phyloP scores from a whole-genome alignment of 352 stramenopile species.

The Phytopythium vexans region DNA sequence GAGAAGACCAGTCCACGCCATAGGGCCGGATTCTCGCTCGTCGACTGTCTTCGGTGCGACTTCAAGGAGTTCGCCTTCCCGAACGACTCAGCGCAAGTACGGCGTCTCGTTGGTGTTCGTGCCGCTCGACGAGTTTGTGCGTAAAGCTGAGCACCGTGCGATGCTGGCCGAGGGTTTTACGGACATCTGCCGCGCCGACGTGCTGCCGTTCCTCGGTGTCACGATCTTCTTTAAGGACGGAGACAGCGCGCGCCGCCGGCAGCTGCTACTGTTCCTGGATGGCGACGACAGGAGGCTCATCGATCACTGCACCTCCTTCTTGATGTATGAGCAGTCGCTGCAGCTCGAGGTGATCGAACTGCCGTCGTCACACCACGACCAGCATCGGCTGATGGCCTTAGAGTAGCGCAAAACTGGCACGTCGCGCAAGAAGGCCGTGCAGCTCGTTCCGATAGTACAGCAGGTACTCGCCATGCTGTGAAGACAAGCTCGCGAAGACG shows the following conservation, averaged over 20 bases:
- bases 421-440: constrained; percentile 76
- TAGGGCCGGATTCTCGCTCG: constrained; percentile 58
- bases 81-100: constrained; percentile 15
- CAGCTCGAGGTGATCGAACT: constrained; percentile 36
- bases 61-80: constrained; percentile 72
- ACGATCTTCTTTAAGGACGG: constrained; percentile 59
- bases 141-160: constrained; percentile 29
- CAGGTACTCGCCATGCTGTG: constrained; percentile 23
- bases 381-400: constrained; percentile 34
- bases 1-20: constrained; percentile 66
- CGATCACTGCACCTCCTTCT: constrained; percentile 31
- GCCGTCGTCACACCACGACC: constrained; percentile 22
- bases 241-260: constrained; percentile 37
- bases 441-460: constrained; percentile 65
- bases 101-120: constrained; percentile 68
- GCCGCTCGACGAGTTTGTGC: constrained; percentile 42
- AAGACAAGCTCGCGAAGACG: not conserved
- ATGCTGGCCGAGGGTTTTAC: constrained; percentile 26
- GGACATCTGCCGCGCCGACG: constrained; percentile 39
- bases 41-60: constrained; percentile 71
- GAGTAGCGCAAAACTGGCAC: constrained; percentile 53
- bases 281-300: constrained; percentile 13
- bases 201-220: constrained; percentile 58
- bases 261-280: constrained; percentile 60
- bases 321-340: constrained; percentile 35